Base-by-base conservation (phyloP, 2,329 filamentous ascomycete species). In the Sporothrix euskadiensis region DNA sequence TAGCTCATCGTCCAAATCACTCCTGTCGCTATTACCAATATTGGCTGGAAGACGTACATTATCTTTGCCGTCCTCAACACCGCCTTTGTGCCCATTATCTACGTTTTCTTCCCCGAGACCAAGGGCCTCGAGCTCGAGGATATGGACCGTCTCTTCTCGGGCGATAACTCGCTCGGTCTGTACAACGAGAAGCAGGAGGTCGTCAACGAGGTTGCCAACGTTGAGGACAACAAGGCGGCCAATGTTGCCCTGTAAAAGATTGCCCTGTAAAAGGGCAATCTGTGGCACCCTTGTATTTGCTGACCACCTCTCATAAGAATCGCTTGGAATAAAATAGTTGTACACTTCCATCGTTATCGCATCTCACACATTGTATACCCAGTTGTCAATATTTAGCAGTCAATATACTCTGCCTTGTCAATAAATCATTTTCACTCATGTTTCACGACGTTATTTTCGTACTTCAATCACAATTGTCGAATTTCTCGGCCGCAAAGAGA, bases 61-160 rank as follows among this genome's bases (percentile, higher is more conserved):
- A 87, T 92, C 76, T 92, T 91, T 77, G 89, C 89, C 12, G 85
- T 89, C 63, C 89, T 91, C 81, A 91, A 91, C 79, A 85, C 86
- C 75, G 82, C 86, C 76, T 89, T 89, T 79, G 83, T 89, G 0
- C 88, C 88, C 0, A 82, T 81, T 3, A 83, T 88, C 32, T 90
- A 88, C 79, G 87, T 88, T 80, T 89, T 89, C 83, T 90, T 88
- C 80, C 89, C 89, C 0, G 89, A 91, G 80, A 91, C 89, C 10
- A 87, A 87, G 0, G 88, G 88, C 78, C 84, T 89, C 56, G 88
- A 86, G 1, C 85, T 91, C 26, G 89, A 91, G 79, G 89, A 91
- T 78, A 91, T 91, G 86, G 89, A 91, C 77, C 82, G 81, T 76
- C 76, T 77, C 30, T 76, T 83, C 12, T 65, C 88, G 75, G 71